Conservation (phyloP, 208 protist species). For the Leishmania arabica region DNA sequence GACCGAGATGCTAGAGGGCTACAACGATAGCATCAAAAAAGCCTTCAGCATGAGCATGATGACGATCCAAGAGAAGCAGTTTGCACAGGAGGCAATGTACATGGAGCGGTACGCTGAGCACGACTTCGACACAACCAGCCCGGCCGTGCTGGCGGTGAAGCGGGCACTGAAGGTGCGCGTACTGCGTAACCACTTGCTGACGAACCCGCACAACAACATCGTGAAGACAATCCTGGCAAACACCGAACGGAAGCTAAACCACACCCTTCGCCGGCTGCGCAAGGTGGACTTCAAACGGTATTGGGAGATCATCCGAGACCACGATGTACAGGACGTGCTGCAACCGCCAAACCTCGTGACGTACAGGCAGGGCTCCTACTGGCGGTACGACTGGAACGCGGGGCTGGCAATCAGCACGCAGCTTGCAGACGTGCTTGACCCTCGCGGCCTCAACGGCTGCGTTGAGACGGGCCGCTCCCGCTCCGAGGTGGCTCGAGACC, state of each 20-base stretch:
- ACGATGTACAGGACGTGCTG: slow-evolving; percentile 90
- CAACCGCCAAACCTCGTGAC: slow-evolving; percentile 88
- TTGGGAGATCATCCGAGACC: slow-evolving; percentile 93
- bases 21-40: slow-evolving; percentile 77
- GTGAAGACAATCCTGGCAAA: slow-evolving; percentile 81
- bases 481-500: slow-evolving; percentile 88
- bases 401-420: slow-evolving; percentile 88
- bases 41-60: slow-evolving; percentile 84
- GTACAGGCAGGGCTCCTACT: slow-evolving; percentile 87
- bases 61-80: slow-evolving; percentile 88
- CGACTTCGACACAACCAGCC: slow-evolving; percentile 90
- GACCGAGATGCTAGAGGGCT: slow-evolving; percentile 90
- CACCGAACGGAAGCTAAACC: slow-evolving; percentile 79
- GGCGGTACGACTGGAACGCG: slow-evolving; percentile 91
- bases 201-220: slow-evolving; percentile 93
- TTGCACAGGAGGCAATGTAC: slow-evolving; percentile 90
- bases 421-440: slow-evolving; percentile 84
- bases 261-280: slow-evolving; percentile 79
- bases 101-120: slow-evolving; percentile 92
- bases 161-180: slow-evolving; percentile 82
- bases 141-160: slow-evolving; percentile 85
- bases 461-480: slow-evolving; percentile 92
- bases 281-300: slow-evolving; percentile 91
- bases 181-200: slow-evolving; percentile 89
- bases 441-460: slow-evolving; percentile 88